Conservation (phyloP, 148 eudicot species). For the Rheum nobile region DNA sequence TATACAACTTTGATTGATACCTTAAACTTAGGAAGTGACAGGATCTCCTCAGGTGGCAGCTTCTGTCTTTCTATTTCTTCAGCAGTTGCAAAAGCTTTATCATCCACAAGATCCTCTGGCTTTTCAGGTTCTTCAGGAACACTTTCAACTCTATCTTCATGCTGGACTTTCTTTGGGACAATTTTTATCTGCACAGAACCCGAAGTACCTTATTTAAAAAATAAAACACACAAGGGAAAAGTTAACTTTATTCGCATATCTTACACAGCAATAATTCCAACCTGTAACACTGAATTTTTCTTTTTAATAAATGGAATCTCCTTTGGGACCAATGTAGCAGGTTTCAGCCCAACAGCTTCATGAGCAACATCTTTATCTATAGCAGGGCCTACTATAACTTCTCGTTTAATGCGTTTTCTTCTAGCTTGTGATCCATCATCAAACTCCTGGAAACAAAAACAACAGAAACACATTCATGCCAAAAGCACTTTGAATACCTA, state of each 20-base stretch:
- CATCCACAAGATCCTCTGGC: conserved; percentile 21
- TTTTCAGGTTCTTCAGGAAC: conserved; percentile 23
- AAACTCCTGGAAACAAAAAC: conserved; percentile 22
- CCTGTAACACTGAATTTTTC: conserved; percentile 80
- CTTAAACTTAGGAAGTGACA: conserved; percentile 97
- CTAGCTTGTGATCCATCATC: conserved; percentile 25
- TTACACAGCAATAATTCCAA: conserved; percentile 7
- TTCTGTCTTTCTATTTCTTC: conserved; percentile 73
- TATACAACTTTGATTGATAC: conserved; percentile 18
- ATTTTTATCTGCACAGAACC: conserved; percentile 61
- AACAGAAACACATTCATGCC: not conserved
- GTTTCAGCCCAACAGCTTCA: conserved; percentile 89
- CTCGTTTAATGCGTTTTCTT: conserved; percentile 57
- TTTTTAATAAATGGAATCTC: conserved; percentile 76
- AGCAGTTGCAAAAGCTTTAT: conserved; percentile 40
- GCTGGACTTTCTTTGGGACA: conserved; percentile 52
- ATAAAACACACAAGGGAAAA: conserved; percentile 1
- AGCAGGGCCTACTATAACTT: conserved; percentile 85
- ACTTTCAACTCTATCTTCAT: conserved; percentile 25
- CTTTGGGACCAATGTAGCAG: conserved; percentile 65
- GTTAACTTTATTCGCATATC: not conserved
- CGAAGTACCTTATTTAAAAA: not conserved
- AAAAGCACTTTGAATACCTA: not conserved
- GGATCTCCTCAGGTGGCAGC: conserved; percentile 86
- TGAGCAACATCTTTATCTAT: conserved; percentile 77